Conservation (phyloP, 2,329 filamentous ascomycete species). For the Xylaria sp. region DNA sequence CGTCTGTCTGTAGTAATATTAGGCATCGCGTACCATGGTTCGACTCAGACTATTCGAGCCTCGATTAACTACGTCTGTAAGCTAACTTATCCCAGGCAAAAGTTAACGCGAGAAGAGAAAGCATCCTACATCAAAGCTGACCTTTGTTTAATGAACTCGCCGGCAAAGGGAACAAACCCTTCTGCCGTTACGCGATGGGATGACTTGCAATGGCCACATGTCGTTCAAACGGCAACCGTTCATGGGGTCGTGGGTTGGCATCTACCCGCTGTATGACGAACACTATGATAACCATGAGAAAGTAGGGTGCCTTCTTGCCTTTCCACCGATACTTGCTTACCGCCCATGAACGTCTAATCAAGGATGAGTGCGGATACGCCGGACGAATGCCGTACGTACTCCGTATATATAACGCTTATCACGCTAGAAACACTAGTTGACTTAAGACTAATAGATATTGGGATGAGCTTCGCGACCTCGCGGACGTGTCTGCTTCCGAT, state of each 20-base stretch:
- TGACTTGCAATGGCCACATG: conserved; percentile 33
- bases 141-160: conserved; percentile 31
- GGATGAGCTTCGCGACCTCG: conserved; percentile 25
- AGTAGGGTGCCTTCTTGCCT: conserved; percentile 35
- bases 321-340: conserved; percentile 38
- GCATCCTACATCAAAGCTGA: conserved; percentile 30
- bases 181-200: conserved; percentile 28
- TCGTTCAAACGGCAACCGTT: conserved; percentile 25
- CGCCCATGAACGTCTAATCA: conserved; percentile 28
- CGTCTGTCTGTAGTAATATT: conserved; percentile 16
- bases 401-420: not conserved
- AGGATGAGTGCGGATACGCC: conserved; percentile 37
- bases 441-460: conserved; percentile 8
- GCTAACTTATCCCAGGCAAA: conserved; percentile 4
- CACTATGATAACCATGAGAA: not conserved
- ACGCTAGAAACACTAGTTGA: not conserved
- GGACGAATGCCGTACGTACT: conserved; percentile 34
- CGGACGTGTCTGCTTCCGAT: conserved; percentile 14
- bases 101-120: conserved; percentile 20
- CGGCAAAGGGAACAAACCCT: conserved; percentile 10
- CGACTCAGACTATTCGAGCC: not conserved
- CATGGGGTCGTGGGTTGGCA: conserved; percentile 19
- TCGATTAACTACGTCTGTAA: not conserved
- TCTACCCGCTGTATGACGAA: not conserved
- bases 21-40: conserved; percentile 24